Evolutionary conservation across 2,329 filamentous ascomycete genomes (phyloP).

Genomic region (Pyrenophora tritici-repentis): DNA sequence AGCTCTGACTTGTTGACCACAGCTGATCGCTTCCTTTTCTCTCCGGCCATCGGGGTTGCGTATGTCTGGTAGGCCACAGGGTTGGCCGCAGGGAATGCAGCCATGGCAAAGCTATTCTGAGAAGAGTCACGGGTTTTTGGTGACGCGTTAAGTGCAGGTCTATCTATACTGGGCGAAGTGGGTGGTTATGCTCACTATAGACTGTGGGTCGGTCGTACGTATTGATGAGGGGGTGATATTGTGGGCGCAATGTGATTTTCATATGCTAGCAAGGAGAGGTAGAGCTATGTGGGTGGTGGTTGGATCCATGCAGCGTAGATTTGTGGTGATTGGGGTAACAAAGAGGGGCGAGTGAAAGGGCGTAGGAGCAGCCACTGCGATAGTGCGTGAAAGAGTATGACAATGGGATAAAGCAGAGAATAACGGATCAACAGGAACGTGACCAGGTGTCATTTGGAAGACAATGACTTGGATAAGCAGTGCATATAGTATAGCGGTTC

Average conservation of each 20-base stretch:
- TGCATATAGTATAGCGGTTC: too few relatives aligned
- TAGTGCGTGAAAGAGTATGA: neutral
- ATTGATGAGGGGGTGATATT: too few relatives aligned
- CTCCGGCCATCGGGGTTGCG: neutral
- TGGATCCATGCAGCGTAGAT: constrained; percentile 2
- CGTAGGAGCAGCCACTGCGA: too few relatives aligned
- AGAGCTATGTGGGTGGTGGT: neutral
- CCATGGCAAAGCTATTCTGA: neutral
- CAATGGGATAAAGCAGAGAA: neutral
- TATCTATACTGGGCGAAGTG: neutral
- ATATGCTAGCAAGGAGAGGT: neutral
- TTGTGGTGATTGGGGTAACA: neutral
- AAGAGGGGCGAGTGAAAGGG: neutral
- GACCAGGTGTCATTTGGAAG: neutral
- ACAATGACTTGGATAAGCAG: neutral
- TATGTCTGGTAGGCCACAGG: neutral
- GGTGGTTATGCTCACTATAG: too few relatives aligned
- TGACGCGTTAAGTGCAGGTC: too few relatives aligned
- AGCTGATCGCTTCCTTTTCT: constrained; percentile 6
- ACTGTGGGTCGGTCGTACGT: too few relatives aligned
- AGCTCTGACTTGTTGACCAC: neutral
- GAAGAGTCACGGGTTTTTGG: neutral
- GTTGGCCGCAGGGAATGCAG: neutral
- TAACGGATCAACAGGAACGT: neutral
- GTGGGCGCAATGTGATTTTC: too few relatives aligned